A percentile compares a stretch with the other conserved stretches of the same genome.
These are phyloP conservation scores for Tetramitus jugosus DNA, from an alignment of 208 protist species.

Conservation along the genomic window DNA sequence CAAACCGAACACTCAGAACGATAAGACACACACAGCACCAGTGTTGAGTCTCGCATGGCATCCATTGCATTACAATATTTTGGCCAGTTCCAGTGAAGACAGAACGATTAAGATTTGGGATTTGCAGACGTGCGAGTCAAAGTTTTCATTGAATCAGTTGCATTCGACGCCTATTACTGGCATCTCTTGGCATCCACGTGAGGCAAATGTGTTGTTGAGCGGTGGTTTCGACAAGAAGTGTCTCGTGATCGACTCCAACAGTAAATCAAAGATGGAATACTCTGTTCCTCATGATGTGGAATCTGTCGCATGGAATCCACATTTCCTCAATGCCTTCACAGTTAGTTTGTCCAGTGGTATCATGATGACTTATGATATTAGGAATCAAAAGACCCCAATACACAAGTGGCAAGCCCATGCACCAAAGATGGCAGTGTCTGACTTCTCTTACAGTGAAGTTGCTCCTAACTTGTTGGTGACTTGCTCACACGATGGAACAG, in stretches of 20 bases:
- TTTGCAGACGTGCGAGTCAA: too few species aligned
- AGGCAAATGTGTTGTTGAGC: constrained; percentile 68
- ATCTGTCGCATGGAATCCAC: background rate
- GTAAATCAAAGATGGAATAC: constrained; percentile 47
- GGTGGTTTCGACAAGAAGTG: constrained; percentile 64
- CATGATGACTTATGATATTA: background rate
- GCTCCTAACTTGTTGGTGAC: too few species aligned
- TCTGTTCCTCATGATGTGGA: background rate
- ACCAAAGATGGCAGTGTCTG: too few species aligned
- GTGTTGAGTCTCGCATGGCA: constrained; percentile 90
- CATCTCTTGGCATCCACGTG: constrained; percentile 68
- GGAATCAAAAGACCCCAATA: background rate
- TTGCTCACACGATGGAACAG: too few species aligned
- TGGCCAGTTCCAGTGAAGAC: constrained; percentile 86
- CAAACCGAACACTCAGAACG: too few species aligned
- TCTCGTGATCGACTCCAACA: constrained; percentile 66
- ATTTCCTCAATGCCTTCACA: background rate
- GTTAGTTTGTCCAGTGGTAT: background rate
- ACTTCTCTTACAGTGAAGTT: too few species aligned
- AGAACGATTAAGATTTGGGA: constrained; percentile 92
- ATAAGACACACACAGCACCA: constrained; percentile 78
- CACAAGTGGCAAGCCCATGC: too few species aligned
- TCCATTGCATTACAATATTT: constrained; percentile 67
- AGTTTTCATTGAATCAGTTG: too few species aligned
- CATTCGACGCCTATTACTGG: too few species aligned